Evolutionary conservation across 2,329 filamentous ascomycete genomes (phyloP).

Genomic region (Mariannaea elegans): DNA sequence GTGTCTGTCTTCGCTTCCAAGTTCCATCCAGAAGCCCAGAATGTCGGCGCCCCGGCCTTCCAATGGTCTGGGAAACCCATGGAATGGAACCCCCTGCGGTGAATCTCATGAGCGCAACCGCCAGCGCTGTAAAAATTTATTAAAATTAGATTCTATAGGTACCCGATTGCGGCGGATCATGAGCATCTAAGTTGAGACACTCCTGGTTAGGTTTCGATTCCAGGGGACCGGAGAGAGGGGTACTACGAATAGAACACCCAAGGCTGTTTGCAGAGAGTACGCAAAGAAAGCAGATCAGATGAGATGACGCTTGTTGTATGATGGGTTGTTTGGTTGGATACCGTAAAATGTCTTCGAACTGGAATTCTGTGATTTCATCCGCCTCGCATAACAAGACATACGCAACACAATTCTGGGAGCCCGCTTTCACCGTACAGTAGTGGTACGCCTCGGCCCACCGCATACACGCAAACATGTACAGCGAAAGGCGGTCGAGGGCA

Average conservation of each 20-base stretch:
- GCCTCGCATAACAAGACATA: not conserved
- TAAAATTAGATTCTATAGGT: slow-evolving; percentile 14
- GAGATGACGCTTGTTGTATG: slow-evolving; percentile 5
- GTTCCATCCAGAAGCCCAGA: slow-evolving; percentile 5
- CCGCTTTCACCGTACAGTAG: slow-evolving; percentile 14
- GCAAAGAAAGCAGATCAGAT: slow-evolving; percentile 8
- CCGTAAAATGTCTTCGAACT: not conserved
- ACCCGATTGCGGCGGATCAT: not conserved
- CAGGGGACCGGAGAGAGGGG: not conserved
- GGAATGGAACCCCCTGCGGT: not conserved
- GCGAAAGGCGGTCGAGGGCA: slow-evolving; percentile 28
- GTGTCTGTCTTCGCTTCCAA: not conserved
- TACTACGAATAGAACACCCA: slow-evolving; percentile 2
- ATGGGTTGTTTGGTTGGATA: not conserved
- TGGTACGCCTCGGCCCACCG: slow-evolving; percentile 1
- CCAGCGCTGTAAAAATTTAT: not conserved
- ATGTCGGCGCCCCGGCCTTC: slow-evolving; percentile 1
- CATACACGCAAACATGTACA: slow-evolving; percentile 12
- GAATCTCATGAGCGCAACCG: slow-evolving; percentile 10
- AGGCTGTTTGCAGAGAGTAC: not conserved
- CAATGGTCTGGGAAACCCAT: slow-evolving; percentile 8
- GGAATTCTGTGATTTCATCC: slow-evolving; percentile 8
- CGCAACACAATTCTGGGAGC: too few species aligned
- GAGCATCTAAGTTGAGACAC: slow-evolving; percentile 9
- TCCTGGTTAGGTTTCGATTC: not conserved